These are phyloP conservation scores for Camelina sativa DNA, from an alignment of 345 rosid species.

Conservation along the genomic window DNA sequence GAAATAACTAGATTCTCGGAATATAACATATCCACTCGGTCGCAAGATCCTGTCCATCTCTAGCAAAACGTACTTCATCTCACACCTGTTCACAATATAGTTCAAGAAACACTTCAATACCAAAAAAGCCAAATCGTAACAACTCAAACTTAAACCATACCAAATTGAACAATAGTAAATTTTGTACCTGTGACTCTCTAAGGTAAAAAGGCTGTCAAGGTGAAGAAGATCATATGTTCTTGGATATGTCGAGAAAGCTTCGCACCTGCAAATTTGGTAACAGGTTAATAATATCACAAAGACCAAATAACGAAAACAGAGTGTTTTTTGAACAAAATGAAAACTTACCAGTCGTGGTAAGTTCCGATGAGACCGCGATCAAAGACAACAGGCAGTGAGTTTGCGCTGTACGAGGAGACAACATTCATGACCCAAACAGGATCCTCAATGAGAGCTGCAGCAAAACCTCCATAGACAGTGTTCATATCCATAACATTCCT, in stretches of 20 bases:
- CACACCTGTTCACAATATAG: conserved; percentile 61
- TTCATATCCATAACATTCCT: conserved; percentile 99
- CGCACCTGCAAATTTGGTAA: conserved; percentile 66
- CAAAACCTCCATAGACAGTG: conserved; percentile 89
- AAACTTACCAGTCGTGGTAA: conserved; percentile 82
- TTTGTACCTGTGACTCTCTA: conserved; percentile 85
- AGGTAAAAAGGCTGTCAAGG: conserved; percentile 86
- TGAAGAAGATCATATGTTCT: conserved; percentile 97
- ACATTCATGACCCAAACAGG: conserved; percentile 99
- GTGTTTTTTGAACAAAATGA: background rate
- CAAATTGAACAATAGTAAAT: too few species aligned
- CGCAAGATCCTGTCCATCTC: conserved; percentile 95
- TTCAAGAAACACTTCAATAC: conserved; percentile 12
- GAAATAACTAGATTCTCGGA: conserved; percentile 84
- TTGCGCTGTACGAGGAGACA: conserved; percentile 77
- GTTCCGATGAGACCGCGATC: conserved; percentile 96
- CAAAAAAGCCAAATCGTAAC: background rate
- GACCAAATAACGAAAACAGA: background rate
- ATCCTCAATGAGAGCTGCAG: conserved; percentile 70
- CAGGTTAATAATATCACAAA: conserved; percentile 32
- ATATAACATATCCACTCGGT: conserved; percentile 71
- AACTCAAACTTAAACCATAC: background rate
- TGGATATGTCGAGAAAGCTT: conserved; percentile 97
- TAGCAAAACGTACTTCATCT: conserved; percentile 74
- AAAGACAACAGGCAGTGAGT: conserved; percentile 78